Evolutionary conservation across 2,329 filamentous ascomycete genomes (phyloP).

Genomic region (Pyricularia pennisetigena): DNA sequence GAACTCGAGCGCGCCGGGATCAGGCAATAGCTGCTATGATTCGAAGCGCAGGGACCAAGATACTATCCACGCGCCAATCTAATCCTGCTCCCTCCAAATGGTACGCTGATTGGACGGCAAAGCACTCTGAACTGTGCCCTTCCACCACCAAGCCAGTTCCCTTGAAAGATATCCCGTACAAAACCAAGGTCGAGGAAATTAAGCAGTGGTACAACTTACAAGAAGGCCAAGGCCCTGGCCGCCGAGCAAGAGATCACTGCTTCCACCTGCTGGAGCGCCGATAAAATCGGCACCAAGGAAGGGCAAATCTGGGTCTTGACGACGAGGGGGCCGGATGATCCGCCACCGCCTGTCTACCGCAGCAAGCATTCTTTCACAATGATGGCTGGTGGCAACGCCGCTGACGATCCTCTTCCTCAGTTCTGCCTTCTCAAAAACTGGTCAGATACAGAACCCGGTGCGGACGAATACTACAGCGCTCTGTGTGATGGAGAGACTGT

Average conservation of each 20-base stretch:
- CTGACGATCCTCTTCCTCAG: background rate
- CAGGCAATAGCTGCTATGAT: no score
- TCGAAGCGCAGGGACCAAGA: no score
- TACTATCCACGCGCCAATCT: no score
- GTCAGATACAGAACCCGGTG: background rate
- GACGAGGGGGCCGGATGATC: background rate
- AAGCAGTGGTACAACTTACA: background rate
- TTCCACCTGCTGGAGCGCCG: background rate
- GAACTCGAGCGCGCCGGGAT: no score
- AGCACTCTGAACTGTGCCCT: no score
- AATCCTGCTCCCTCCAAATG: no score
- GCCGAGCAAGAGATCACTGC: background rate
- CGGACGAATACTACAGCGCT: background rate
- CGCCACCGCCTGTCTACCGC: background rate
- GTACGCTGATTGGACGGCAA: no score
- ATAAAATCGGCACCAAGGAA: background rate
- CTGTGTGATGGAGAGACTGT: background rate
- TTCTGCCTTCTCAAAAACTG: background rate
- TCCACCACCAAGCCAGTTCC: no score
- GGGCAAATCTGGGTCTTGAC: background rate
- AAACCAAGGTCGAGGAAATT: background rate
- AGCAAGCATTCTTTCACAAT: background rate
- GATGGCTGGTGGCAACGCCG: background rate
- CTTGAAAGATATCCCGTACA: slow-evolving; percentile 8
- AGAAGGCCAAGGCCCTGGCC: background rate